Percentiles rank a stretch among this genome's conserved stretches.
Conservation (phyloP, 495 filamentous ascomycete genomes). For the Talaromyces liani region DNA sequence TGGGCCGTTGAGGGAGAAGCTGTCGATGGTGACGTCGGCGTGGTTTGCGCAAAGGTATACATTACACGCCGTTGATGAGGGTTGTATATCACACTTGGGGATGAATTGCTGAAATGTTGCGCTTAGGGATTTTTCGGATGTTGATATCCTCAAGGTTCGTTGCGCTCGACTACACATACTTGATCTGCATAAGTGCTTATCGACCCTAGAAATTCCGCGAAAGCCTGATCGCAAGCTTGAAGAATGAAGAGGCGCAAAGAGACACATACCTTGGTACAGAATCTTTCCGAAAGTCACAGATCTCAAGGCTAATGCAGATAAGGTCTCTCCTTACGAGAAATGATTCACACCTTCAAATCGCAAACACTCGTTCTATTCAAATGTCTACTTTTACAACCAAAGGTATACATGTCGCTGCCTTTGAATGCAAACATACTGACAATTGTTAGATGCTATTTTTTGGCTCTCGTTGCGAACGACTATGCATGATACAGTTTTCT, state of each 20-base stretch:
- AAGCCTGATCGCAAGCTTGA: slow-evolving; percentile 61
- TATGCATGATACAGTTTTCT: slow-evolving; percentile 98
- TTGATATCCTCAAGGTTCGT: slow-evolving; percentile 62
- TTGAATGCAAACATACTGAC: background rate
- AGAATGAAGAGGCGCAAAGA: slow-evolving; percentile 61
- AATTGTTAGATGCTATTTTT: slow-evolving; percentile 91
- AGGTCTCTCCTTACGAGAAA: slow-evolving; percentile 80
- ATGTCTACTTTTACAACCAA: slow-evolving; percentile 85
- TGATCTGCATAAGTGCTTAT: slow-evolving; percentile 11
- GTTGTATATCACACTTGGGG: background rate
- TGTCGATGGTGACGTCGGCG: slow-evolving; percentile 82
- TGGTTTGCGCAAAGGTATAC: slow-evolving; percentile 91
- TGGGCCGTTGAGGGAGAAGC: slow-evolving; percentile 70
- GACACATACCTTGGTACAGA: slow-evolving; percentile 78
- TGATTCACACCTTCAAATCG: slow-evolving; percentile 87
- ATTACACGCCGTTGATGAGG: background rate
- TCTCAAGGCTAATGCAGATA: slow-evolving; percentile 2
- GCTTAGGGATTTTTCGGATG: slow-evolving; percentile 60
- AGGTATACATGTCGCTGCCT: slow-evolving; percentile 46
- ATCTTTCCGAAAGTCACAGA: slow-evolving; percentile 11
- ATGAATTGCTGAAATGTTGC: slow-evolving; percentile 10
- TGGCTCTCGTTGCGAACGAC: slow-evolving; percentile 81
- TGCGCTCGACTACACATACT: background rate
- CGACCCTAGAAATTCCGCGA: slow-evolving; percentile 75
- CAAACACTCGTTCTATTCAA: slow-evolving; percentile 94